Base-by-base conservation (phyloP, 805 yeast species). In the Ogataea degrootiae region DNA sequence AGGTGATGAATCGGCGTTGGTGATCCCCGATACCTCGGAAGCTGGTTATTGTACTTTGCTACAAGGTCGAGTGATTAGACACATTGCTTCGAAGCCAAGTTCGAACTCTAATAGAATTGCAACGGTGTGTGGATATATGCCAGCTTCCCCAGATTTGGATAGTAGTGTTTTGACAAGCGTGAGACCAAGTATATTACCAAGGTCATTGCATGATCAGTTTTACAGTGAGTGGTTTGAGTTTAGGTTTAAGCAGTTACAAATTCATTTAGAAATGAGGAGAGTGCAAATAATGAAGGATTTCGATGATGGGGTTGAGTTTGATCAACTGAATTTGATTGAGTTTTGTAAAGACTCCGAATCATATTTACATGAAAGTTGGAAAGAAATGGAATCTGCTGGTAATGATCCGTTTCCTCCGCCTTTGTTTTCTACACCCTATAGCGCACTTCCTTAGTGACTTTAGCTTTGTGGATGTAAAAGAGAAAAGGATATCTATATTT, bases 21-120 rank as follows among this genome's bases (percentile, higher is more conserved):
- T 55, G 4, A 51, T 57, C 26, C 60, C 64, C 5, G 51, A 59
- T 39, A 57, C 57, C 38, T 60, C 64, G n/a, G 77, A 74, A 29
- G 79, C 80, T 42, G 80, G 80, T 12, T 68, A 69, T 57, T 76
- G 74, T 9, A 68, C 75, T 19, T 58, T 75, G 15, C 56, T 75
- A 37, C 79, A 75, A 57, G 80, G 78, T 4, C 63, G 79, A 45
- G 62, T 73, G 35, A 57, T 76, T 21, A 71, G 68, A 53, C 80
- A 76, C 51, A 62, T 76, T 52, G 80, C 79, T 3, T 69, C 76
- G n/a, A 71, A 71, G 44, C 78, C 80, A 23, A 56, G 58, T 34
- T 53, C 68, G 6, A 66, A 67, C 46, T 63, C 65, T 26, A 67
- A 68, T 46, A 56, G 71, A 54, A 67, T 68, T 37, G 57, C 69